Evolutionary conservation across 441 rosid species (phyloP).

Genomic region (Viola pubescens): DNA sequence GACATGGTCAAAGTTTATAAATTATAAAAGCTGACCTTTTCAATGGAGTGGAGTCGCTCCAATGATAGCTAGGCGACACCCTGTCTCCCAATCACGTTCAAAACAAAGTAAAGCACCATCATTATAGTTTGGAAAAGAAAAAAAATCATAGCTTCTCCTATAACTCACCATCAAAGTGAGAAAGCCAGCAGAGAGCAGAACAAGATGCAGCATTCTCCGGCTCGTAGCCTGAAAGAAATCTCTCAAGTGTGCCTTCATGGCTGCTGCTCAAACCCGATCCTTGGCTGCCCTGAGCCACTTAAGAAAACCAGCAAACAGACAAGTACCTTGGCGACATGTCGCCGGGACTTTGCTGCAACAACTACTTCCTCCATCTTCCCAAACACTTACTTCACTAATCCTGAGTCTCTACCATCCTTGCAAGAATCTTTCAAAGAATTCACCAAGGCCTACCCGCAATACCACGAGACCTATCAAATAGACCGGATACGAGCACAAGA

Average conservation of each 20-base stretch:
- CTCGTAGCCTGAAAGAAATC: constrained; percentile 33
- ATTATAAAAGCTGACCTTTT: constrained; percentile 20
- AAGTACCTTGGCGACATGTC: constrained; percentile 45
- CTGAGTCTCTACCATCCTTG: constrained; percentile 68
- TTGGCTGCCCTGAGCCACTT: constrained; percentile 30
- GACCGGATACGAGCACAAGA: constrained; percentile 62
- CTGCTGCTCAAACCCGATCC: constrained; percentile 48
- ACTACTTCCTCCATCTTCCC: constrained; percentile 64
- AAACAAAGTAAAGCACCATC: background rate
- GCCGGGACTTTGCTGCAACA: constrained; percentile 49
- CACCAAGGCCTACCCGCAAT: constrained; percentile 55
- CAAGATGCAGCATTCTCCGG: constrained; percentile 24
- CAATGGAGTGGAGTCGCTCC: constrained; percentile 14
- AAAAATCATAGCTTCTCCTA: background rate
- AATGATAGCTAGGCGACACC: background rate
- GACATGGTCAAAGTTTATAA: constrained; percentile 11
- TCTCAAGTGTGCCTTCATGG: constrained; percentile 44
- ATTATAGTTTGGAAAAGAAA: background rate
- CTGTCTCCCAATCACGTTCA: constrained; percentile 12
- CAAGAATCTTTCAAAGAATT: constrained; percentile 53
- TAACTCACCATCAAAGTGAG: background rate
- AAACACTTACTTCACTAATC: constrained; percentile 55
- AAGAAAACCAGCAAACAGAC: constrained; percentile 24
- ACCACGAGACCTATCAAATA: constrained; percentile 39
- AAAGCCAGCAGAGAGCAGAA: background rate